A percentile compares a stretch with the other conserved stretches of the same genome.
Evolutionary conservation across 345 rosid species (phyloP).

Genomic region (Corymbia maculata): DNA sequence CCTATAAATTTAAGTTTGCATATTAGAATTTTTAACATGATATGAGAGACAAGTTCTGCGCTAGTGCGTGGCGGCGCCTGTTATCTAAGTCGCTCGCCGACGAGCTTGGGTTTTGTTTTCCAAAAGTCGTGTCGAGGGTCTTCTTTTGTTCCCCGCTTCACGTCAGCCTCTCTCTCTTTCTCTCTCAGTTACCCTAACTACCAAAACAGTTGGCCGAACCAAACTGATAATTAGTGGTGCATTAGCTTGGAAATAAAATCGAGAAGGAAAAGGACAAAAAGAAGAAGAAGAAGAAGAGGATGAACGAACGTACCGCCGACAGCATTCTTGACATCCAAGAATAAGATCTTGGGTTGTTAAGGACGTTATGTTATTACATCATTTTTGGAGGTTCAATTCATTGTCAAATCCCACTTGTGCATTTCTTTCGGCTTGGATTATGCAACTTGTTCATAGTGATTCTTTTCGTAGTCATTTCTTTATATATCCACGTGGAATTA

Average conservation of each 20-base stretch:
- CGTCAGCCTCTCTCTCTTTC: background rate
- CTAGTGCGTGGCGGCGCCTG: background rate
- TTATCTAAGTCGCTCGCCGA: background rate
- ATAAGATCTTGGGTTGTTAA: background rate
- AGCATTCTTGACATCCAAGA: background rate
- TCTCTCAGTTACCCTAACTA: background rate
- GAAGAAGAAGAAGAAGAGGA: background rate
- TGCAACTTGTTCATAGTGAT: background rate
- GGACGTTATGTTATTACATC: background rate
- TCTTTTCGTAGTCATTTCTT: background rate
- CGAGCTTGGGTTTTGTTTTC: background rate
- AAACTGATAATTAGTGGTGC: background rate
- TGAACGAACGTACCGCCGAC: background rate
- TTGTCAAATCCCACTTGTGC: background rate
- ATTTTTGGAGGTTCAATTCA: background rate
- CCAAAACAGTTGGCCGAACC: background rate
- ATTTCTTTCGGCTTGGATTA: background rate
- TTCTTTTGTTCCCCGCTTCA: background rate
- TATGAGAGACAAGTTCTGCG: no score
- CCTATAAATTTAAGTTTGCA: background rate
- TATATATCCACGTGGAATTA: background rate
- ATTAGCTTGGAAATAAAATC: background rate
- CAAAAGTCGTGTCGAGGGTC: background rate
- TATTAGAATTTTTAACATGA: background rate
- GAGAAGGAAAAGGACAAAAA: background rate